Percentiles rank a stretch among this genome's conserved stretches.
phyloP scores from a whole-genome alignment of 1,284 basidiomycete genomes.

The Boletus mariae region DNA sequence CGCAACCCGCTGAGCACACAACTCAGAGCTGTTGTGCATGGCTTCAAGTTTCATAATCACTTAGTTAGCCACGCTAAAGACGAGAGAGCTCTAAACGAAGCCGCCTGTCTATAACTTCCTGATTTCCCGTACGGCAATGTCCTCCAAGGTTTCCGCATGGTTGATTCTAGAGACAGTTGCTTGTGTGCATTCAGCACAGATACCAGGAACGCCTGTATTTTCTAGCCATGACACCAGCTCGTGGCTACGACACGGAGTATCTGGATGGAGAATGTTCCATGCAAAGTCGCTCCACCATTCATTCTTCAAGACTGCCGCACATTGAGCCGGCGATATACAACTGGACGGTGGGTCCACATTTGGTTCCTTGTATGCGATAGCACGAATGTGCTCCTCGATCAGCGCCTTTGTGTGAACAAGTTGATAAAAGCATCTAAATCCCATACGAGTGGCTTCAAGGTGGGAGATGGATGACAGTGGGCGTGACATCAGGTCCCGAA shows the following conservation, averaged over 20 bases:
- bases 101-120: no score
- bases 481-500: background rate
- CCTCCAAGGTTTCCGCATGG: no score
- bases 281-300: conserved; percentile 9
- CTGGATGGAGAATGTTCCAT: conserved; percentile 3
- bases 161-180: no score
- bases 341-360: background rate
- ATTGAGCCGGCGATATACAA: background rate
- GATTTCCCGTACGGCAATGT: no score
- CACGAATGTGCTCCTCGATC: background rate
- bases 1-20: no score
- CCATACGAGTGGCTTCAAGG: conserved; percentile 2
- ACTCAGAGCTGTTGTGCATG: no score
- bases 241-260: background rate
- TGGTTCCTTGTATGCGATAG: conserved; percentile 4
- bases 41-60: no score
- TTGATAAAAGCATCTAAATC: background rate
- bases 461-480: conserved; percentile 1
- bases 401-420: background rate
- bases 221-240: no score
- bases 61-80: no score
- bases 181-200: no score
- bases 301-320: background rate
- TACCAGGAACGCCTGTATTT: no score
- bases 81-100: no score